Evolutionary conservation across 805 yeast genomes (phyloP).

Genomic region (Candida anglica): DNA sequence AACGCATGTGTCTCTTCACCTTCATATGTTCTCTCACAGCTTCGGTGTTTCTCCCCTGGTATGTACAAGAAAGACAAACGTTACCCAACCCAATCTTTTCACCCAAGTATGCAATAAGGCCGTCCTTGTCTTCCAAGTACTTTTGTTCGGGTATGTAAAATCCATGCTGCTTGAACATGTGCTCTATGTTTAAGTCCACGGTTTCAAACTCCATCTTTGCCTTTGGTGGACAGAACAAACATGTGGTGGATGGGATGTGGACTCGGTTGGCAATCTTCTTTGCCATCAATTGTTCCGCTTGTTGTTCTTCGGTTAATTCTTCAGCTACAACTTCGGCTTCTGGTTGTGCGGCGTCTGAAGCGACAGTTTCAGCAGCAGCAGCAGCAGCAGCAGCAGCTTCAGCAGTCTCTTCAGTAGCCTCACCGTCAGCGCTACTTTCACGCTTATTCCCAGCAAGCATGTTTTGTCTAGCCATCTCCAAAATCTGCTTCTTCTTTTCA

Average conservation of each 20-base stretch:
- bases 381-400: not conserved
- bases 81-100: constrained; percentile 82
- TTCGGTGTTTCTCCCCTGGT: constrained; percentile 78
- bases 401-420: constrained; percentile 1
- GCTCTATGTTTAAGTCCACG: constrained; percentile 48
- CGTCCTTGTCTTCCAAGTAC: constrained; percentile 63
- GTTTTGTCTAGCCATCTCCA: constrained; percentile 43
- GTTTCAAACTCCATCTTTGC: constrained; percentile 26
- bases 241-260: constrained; percentile 45
- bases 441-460: constrained; percentile 29
- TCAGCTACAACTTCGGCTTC: constrained; percentile 4
- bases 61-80: constrained; percentile 76
- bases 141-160: constrained; percentile 81
- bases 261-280: constrained; percentile 44
- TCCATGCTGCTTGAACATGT: constrained; percentile 80
- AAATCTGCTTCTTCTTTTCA: constrained; percentile 45
- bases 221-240: constrained; percentile 47
- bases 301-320: constrained; percentile 20
- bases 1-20: constrained; percentile 79
- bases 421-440: not conserved
- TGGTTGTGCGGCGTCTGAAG: not conserved
- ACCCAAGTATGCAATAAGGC: constrained; percentile 70
- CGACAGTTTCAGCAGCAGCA: not conserved
- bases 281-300: constrained; percentile 40
- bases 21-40: constrained; percentile 87